Base-by-base conservation (phyloP, 805 yeast species). In the Clavispora carvajalis region DNA sequence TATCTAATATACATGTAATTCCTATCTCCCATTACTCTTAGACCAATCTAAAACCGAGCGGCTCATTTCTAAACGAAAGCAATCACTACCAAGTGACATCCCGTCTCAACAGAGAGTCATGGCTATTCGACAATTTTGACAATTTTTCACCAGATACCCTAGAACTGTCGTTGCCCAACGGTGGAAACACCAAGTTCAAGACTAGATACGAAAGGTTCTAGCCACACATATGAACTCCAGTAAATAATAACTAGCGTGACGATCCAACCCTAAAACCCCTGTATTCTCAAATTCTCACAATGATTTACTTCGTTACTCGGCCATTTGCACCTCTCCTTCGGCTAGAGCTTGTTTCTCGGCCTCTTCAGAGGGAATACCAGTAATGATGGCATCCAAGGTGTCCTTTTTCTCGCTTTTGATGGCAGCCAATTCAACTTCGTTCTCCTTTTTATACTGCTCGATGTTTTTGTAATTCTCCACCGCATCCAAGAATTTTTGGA, bases 401-500 rank as follows among this genome's bases (percentile, higher is more conserved):
- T 62, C 69, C 43, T 67, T 69, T 52, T 57, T 60, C 46, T 65
- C 67, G 47, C 58, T 57, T 35, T 52, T 55, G 39, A 65, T 44
- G 12, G 52, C 54, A 17, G 65, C 69, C 34, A 58, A 56, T 40
- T 70, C 75, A 15, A 73, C 70, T 41, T 78, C 79, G 36, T 72
- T 65, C 23, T 69, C 63, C 17, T 44, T 41, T 48, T 67, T 68
- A 41, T 53, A 55, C 37, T 58, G 56, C 44, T 69, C 73, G 34
- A 58, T 45, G 57, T 54, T 64, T 67, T 78, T 77, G 53, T 80
- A 78, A 45, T 74, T 66, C 45, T 82, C 82, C 16, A 83, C 90
- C 38, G 77, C 71, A 39, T 72, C 68, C 53, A 82, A 58, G 59
- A 79, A 90, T 59, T 77, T 82, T 37, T 73, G 72, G 54, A 91